Evolutionary conservation across 2,329 filamentous ascomycete species (phyloP).

Genomic region (Alternaria angustiovoidea): DNA sequence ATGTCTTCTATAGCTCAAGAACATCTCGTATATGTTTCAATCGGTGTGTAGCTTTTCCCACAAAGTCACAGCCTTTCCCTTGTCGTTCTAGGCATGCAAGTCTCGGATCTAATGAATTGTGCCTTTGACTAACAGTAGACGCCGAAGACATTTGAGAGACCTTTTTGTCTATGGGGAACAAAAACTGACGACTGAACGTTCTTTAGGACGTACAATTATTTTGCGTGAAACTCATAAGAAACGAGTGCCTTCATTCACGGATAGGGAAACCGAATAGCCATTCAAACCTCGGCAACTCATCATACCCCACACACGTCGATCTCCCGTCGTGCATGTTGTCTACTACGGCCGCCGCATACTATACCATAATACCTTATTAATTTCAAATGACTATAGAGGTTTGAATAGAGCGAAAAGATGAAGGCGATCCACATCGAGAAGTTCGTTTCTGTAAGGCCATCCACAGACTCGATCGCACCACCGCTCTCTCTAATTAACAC

Average conservation of each 20-base stretch:
- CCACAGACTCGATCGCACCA: neutral
- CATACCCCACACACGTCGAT: constrained; percentile 1
- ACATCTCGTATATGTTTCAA: neutral
- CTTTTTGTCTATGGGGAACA: neutral
- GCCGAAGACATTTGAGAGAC: neutral
- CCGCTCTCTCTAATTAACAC: neutral
- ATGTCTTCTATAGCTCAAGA: neutral
- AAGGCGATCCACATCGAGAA: constrained; percentile 29
- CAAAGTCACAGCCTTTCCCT: neutral
- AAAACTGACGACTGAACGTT: neutral
- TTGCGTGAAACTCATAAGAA: neutral
- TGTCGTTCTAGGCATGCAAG: neutral
- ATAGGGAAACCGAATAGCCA: neutral
- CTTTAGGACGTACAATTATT: neutral
- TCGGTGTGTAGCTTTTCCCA: neutral
- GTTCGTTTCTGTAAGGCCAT: constrained; percentile 22
- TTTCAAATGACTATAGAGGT: too few species aligned
- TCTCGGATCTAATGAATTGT: neutral
- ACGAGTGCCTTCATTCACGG: neutral
- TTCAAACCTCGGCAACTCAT: neutral
- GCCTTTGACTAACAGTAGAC: neutral
- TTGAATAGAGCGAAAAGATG: constrained; percentile 16
- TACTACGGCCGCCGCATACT: neutral
- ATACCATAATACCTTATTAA: neutral
- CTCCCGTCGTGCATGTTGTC: neutral